phyloP scores from a whole-genome alignment of 2,329 filamentous ascomycete species.

The Colletotrichum musicola region DNA sequence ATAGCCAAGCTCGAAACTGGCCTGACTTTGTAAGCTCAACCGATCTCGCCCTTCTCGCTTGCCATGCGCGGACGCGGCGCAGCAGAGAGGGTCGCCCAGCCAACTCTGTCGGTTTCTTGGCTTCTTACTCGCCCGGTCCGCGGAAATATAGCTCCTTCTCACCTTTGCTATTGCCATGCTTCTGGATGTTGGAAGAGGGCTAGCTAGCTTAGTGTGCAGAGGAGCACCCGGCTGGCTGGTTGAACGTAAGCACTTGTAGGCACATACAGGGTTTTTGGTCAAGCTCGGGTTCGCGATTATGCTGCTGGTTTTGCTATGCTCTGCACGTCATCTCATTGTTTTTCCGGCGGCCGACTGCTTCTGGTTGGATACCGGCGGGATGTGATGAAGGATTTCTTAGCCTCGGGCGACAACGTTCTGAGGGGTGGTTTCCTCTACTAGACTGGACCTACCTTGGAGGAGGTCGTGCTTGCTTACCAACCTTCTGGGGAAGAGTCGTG shows the following conservation, averaged over 20 bases:
- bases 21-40: not conserved
- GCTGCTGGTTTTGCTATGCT: not conserved
- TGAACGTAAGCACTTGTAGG: not conserved
- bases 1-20: too few species aligned
- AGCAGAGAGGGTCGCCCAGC: not conserved
- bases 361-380: not conserved
- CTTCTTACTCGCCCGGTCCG: not conserved
- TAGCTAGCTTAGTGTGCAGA: too few species aligned
- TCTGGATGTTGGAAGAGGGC: not conserved
- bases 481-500: not conserved
- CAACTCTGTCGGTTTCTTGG: not conserved
- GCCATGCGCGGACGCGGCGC: conserved; percentile 15
- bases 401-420: not conserved
- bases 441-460: not conserved
- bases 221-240: not conserved
- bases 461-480: not conserved
- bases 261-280: not conserved
- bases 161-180: not conserved
- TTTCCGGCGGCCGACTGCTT: not conserved
- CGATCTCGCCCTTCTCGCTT: not conserved
- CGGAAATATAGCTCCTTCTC: not conserved
- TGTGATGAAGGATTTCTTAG: not conserved
- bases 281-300: not conserved
- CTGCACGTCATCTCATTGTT: not conserved
- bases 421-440: not conserved